Evolutionary conservation across 2,329 filamentous ascomycete genomes (phyloP).

Genomic region (Allantophomopsis cytisporea): DNA sequence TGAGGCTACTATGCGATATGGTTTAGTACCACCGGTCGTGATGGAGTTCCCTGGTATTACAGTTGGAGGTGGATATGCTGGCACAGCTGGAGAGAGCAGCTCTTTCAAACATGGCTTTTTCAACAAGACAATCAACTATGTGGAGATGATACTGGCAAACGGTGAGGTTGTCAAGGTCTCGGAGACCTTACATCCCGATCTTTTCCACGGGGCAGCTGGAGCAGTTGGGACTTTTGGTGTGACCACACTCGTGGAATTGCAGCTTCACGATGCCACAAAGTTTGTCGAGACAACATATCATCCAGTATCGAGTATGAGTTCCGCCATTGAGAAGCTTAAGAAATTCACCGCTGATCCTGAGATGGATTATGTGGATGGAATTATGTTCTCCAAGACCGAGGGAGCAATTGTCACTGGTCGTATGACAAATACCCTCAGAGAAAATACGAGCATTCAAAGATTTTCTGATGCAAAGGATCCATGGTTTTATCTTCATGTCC

Average conservation of each 20-base stretch:
- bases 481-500: constrained; percentile 53
- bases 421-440: constrained; percentile 23
- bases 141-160: constrained; percentile 49
- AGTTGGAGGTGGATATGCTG: constrained; percentile 51
- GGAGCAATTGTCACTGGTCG: constrained; percentile 40
- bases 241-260: constrained; percentile 43
- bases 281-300: constrained; percentile 43
- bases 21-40: constrained; percentile 48
- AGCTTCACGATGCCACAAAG: constrained; percentile 34
- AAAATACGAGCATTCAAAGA: constrained; percentile 13
- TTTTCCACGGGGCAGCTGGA: constrained; percentile 45
- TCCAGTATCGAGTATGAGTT: constrained; percentile 24
- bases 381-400: constrained; percentile 30
- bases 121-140: constrained; percentile 43
- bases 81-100: constrained; percentile 53
- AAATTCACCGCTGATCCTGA: constrained; percentile 13
- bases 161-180: constrained; percentile 38
- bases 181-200: constrained; percentile 29
- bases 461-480: constrained; percentile 42
- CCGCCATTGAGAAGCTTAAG: constrained; percentile 28
- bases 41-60: constrained; percentile 64
- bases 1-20: constrained; percentile 36
- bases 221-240: constrained; percentile 48
- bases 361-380: constrained; percentile 50
- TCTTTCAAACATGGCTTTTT: constrained; percentile 56